phyloP scores from a whole-genome alignment of 495 filamentous ascomycete genomes.

The Halenospora varia region DNA sequence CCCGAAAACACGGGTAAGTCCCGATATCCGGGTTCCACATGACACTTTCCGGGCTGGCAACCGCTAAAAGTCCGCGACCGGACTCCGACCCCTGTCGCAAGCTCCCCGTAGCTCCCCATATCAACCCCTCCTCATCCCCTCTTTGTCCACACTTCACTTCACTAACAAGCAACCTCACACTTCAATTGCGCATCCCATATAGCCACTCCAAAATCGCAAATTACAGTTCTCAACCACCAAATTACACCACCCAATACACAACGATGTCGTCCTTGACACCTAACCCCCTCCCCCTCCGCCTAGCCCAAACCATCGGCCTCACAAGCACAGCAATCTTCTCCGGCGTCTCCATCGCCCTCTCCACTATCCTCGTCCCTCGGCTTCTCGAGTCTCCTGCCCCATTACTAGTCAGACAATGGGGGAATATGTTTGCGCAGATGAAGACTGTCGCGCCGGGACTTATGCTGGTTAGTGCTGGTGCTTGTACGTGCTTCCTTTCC shows the following conservation, averaged over 20 bases:
- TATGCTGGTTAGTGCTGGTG: neutral
- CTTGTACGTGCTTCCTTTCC: neutral
- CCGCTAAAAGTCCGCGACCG: no score
- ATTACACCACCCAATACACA: neutral
- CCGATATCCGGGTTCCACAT: no score
- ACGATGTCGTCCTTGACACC: neutral
- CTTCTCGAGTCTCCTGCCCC: constrained; percentile 33
- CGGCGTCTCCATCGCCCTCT: constrained; percentile 39
- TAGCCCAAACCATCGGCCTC: constrained; percentile 40
- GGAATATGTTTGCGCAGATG: constrained; percentile 25
- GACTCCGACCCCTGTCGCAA: no score
- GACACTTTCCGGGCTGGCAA: no score
- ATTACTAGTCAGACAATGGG: neutral
- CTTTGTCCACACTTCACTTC: no score
- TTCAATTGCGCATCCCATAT: no score
- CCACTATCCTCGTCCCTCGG: constrained; percentile 40
- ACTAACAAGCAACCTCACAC: no score
- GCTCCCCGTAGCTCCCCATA: no score
- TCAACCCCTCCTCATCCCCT: no score
- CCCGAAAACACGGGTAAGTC: no score
- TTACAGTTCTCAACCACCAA: neutral
- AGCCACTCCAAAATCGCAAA: neutral
- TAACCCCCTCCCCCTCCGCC: constrained; percentile 28
- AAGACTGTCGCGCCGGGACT: neutral
- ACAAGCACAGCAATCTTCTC: constrained; percentile 36